Evolutionary conservation across 768 basidiomycete genomes (phyloP), one percentile per base, ranked within the genome.

Genomic region (Crepidotus variabilis): DNA sequence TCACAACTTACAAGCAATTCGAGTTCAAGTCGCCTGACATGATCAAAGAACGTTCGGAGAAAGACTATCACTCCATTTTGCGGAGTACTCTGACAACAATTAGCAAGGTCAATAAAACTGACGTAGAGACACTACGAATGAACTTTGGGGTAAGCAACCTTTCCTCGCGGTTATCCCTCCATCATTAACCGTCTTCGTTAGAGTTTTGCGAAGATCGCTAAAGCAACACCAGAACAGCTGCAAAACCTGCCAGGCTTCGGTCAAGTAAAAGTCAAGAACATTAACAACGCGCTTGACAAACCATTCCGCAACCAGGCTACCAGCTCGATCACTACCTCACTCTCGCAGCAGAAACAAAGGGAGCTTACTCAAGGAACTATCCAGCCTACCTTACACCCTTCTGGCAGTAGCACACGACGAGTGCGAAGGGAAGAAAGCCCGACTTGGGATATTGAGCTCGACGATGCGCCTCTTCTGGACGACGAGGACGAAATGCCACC

Each of bases 81-180:
- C 89, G 90, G 55, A 83, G 84, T 18, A 82, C 91, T 1, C 77
- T 99, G 23, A 98, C 96, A 1, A 85, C 84, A 60, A 91, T 98
- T 64, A 88, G 83, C 66, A 93, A 91, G 62, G 92, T 99, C 59
- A 98, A 98, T 73, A 97, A 96, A 77, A 98, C 96, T 2, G 97
- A 99, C 64, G 93, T 95, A 1, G 86, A 92, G 71, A 98, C 96
- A 2, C 76, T 99, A 43, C 83, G 91, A 20, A 87, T 88, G 1
- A 88, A 92, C n/a, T 87, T 95, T 62, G 95, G 94, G 34, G 96
- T 98, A 74, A 56, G 87, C 78, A 28, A 22, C 48, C 8, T 28
- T 20, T 45, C 20, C 35, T 52, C 39, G 47, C 59, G n/a, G 49
- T 50, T 51, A 35, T 51, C 8, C 48, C 23, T 47, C 52, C 57